A percentile compares a stretch with the other conserved stretches of the same genome.
phyloP scores from a whole-genome alignment of 1,139 yeast species.

The Entelexis sorbosivorans region DNA sequence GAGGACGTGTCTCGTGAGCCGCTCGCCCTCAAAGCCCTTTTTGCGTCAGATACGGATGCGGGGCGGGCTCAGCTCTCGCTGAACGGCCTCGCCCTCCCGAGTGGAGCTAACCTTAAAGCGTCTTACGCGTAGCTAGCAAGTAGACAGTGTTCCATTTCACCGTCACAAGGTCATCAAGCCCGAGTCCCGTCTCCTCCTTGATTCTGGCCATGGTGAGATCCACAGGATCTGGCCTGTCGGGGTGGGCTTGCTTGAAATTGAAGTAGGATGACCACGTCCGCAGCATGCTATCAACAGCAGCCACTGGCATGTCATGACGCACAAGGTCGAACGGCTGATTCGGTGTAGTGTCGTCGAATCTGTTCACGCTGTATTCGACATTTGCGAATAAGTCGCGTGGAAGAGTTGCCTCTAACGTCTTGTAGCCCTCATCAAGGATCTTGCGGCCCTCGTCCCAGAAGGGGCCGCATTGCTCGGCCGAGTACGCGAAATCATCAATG shows the following conservation, averaged over 20 bases:
- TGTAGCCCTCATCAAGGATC: constrained; percentile 13
- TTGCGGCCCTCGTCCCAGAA: constrained; percentile 22
- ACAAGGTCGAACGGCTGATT: constrained; percentile 36
- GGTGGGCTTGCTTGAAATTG: constrained; percentile 43
- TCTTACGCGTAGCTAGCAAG: constrained; percentile 32
- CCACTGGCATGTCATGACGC: constrained; percentile 36
- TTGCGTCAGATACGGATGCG: not conserved
- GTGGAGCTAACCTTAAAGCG: not conserved
- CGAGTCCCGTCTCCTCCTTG: constrained; percentile 23
- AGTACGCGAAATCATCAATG: constrained; percentile 9
- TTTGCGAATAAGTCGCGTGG: constrained; percentile 14
- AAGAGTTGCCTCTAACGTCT: constrained; percentile 7
- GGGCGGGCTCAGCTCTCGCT: not conserved
- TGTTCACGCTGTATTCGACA: constrained; percentile 23
- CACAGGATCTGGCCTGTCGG: constrained; percentile 27
- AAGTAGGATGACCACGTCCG: constrained; percentile 66
- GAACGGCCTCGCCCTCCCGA: not conserved
- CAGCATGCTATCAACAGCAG: constrained; percentile 40
- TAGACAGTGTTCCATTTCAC: constrained; percentile 52
- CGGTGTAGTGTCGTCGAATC: constrained; percentile 26
- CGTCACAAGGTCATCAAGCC: constrained; percentile 36
- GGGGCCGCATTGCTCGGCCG: constrained; percentile 17
- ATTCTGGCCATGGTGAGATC: constrained; percentile 28
- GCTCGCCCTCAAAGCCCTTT: not conserved
- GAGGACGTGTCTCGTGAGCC: not conserved